These are phyloP conservation scores for Cercospora zeina DNA, from an alignment of 2,329 filamentous ascomycete genomes.

Conservation along the genomic window DNA sequence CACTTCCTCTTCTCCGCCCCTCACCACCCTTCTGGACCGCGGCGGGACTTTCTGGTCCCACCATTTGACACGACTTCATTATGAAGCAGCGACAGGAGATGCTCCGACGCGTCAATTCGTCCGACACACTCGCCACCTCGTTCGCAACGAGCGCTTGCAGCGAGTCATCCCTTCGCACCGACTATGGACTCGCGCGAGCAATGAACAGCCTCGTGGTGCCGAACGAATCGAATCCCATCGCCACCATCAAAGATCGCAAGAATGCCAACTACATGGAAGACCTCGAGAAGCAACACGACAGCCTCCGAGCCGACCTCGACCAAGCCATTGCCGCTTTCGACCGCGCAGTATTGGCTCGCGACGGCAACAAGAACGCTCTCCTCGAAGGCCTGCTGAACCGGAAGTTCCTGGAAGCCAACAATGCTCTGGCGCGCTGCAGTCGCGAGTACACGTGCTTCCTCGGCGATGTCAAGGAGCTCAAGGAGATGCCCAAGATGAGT, in stretches of 20 bases:
- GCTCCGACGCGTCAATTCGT: not conserved
- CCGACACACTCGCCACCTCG: conserved; percentile 8
- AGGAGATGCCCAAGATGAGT: conserved; percentile 16
- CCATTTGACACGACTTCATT: not conserved
- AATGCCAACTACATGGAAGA: conserved; percentile 18
- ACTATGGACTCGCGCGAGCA: conserved; percentile 21
- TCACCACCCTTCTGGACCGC: not conserved
- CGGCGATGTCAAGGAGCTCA: conserved; percentile 19
- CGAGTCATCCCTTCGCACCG: conserved; percentile 9
- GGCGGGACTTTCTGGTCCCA: not conserved
- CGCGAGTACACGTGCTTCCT: conserved; percentile 21
- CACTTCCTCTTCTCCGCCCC: not conserved
- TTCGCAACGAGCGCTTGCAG: conserved; percentile 19
- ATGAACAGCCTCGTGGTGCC: conserved; percentile 17
- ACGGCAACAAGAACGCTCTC: conserved; percentile 14
- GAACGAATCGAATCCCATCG: conserved; percentile 15
- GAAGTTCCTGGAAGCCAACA: conserved; percentile 24
- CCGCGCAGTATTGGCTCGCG: not conserved
- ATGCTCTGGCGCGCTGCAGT: conserved; percentile 20
- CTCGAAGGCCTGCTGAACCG: conserved; percentile 17
- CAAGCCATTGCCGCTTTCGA: conserved; percentile 14
- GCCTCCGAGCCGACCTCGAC: conserved; percentile 10
- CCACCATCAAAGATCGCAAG: conserved; percentile 24
- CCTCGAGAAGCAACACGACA: not conserved
- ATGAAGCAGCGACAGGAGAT: conserved; percentile 1